phyloP scores from a whole-genome alignment of 257 asterid genomes.

The Paulownia fortunei region DNA sequence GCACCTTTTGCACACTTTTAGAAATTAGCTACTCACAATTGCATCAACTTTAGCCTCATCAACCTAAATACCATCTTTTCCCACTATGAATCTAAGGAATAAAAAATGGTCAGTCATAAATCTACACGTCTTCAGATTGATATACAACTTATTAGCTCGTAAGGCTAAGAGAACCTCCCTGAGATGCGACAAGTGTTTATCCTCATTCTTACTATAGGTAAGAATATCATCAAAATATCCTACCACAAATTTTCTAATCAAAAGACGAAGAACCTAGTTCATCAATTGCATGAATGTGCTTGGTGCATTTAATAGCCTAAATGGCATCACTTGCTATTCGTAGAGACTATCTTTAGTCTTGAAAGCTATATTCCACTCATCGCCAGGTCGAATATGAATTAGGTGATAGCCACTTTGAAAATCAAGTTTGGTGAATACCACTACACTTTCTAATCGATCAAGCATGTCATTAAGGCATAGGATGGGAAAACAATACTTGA shows the following conservation, averaged over 20 bases:
- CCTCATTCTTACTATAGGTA: background rate
- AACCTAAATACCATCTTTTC: background rate
- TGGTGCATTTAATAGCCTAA: background rate
- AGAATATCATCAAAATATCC: conserved; percentile 30
- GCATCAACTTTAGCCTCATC: background rate
- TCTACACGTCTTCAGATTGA: background rate
- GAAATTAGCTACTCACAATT: background rate
- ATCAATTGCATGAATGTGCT: background rate
- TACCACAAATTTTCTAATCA: background rate
- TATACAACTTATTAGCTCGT: background rate
- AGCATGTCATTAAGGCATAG: background rate
- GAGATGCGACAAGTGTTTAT: background rate
- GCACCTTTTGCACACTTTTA: background rate
- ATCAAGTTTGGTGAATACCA: too few species aligned
- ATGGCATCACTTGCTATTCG: background rate
- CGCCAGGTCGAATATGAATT: background rate
- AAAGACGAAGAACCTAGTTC: background rate
- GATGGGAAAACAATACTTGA: background rate
- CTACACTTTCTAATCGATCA: background rate
- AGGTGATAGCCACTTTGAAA: background rate
- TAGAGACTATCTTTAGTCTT: background rate
- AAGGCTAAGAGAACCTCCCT: background rate
- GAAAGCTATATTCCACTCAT: background rate
- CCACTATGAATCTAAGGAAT: background rate
- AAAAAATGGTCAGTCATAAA: background rate